A percentile compares a stretch with the other conserved stretches of the same genome.
phyloP scores from a whole-genome alignment of 192 early-diverging fungal species.

The Lobulomyces angularis region DNA sequence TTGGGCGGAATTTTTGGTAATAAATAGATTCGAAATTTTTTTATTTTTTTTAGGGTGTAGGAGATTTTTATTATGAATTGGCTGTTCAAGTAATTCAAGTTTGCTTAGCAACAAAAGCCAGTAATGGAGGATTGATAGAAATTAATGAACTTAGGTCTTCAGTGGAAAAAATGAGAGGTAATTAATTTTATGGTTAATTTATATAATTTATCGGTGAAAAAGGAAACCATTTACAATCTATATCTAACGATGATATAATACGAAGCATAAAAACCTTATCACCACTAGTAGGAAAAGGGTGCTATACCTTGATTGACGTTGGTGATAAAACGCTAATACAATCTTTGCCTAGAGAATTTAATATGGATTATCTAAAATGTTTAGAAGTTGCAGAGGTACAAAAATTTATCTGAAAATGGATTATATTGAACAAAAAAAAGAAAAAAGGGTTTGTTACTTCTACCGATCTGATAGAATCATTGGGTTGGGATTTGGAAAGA shows the following conservation, averaged over 20 bases:
- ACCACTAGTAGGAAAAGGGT: slow-evolving; percentile 81
- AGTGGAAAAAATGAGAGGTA: slow-evolving; percentile 56
- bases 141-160: slow-evolving; percentile 61
- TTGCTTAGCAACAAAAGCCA: slow-evolving; percentile 67
- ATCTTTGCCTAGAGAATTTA: slow-evolving; percentile 80
- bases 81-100: slow-evolving; percentile 86
- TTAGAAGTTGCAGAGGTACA: slow-evolving; percentile 60
- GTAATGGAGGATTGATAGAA: slow-evolving; percentile 87
- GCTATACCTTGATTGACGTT: slow-evolving; percentile 70
- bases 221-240: background rate
- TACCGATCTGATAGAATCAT: slow-evolving; percentile 14
- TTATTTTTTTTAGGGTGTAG: too few relatives aligned
- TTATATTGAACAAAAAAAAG: slow-evolving; percentile 7
- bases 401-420: background rate
- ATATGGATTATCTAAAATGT: slow-evolving; percentile 61
- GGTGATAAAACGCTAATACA: slow-evolving; percentile 73
- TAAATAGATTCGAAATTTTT: too few relatives aligned
- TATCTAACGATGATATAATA: slow-evolving; percentile 68
- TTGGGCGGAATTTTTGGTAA: slow-evolving; percentile 85
- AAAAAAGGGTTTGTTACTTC: slow-evolving; percentile 27
- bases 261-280: slow-evolving; percentile 72
- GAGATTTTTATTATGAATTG: slow-evolving; percentile 95
- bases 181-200: slow-evolving; percentile 9
- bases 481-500: slow-evolving; percentile 49
- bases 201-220: slow-evolving; percentile 37